Evolutionary conservation across 2,329 filamentous ascomycete genomes (phyloP).

Genomic region (Shiraia sp.): DNA sequence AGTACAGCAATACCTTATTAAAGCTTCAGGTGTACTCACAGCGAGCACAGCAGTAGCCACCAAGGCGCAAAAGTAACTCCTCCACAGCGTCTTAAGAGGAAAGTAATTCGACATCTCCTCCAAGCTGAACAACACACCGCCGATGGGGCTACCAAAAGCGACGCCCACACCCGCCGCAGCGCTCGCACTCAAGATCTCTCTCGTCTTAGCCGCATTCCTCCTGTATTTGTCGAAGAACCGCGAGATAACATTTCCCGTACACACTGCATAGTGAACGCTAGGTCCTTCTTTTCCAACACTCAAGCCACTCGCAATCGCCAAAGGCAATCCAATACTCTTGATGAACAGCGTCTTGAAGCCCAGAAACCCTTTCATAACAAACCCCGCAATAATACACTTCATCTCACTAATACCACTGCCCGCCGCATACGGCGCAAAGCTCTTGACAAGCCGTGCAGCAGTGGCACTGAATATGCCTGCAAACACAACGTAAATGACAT

Average conservation of each 20-base stretch:
- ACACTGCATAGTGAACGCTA: slow-evolving; percentile 98
- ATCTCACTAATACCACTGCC: slow-evolving; percentile 98
- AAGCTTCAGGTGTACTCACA: slow-evolving; percentile 43
- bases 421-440: slow-evolving; percentile 92
- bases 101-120: slow-evolving; percentile 99
- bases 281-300: slow-evolving; percentile 97
- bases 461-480: slow-evolving; percentile 81
- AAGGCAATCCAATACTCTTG: slow-evolving; percentile 86
- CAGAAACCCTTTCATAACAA: slow-evolving; percentile 98
- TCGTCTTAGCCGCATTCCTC: slow-evolving; percentile 87
- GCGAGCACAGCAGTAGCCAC: slow-evolving; percentile 91
- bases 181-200: slow-evolving; percentile 92
- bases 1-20: not conserved
- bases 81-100: slow-evolving; percentile 95
- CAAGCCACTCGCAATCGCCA: slow-evolving; percentile 90
- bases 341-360: slow-evolving; percentile 90
- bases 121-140: slow-evolving; percentile 91
- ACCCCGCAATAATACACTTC: slow-evolving; percentile 98
- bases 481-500: slow-evolving; percentile 84
- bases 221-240: slow-evolving; percentile 90
- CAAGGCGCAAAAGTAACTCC: slow-evolving; percentile 95
- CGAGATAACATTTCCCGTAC: slow-evolving; percentile 95
- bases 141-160: slow-evolving; percentile 95
- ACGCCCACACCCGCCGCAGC: slow-evolving; percentile 95
- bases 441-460: slow-evolving; percentile 82